Conservation (phyloP, 176 grass and related monocot genomes). For the Otatea glauca region DNA sequence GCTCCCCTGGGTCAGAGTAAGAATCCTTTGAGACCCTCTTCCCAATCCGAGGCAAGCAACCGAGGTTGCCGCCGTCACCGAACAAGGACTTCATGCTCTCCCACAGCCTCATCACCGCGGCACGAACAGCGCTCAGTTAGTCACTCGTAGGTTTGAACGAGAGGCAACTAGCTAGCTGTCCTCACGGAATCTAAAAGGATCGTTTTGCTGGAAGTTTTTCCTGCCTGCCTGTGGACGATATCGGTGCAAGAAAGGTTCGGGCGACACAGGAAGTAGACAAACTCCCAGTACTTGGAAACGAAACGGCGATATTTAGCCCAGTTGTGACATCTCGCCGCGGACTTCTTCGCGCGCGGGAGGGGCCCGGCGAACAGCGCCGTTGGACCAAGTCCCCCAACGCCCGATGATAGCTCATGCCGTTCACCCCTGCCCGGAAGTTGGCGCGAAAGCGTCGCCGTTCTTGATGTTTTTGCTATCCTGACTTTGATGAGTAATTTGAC, state of each 20-base stretch:
- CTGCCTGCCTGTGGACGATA: constrained; percentile 39
- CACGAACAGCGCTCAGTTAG: neutral
- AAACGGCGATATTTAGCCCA: neutral
- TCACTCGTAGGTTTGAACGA: neutral
- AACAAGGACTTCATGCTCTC: constrained; percentile 39
- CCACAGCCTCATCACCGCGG: constrained; percentile 45
- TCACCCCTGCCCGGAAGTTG: neutral
- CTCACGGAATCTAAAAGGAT: constrained; percentile 15
- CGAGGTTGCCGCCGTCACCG: constrained; percentile 24
- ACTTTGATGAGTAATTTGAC: neutral
- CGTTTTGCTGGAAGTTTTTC: neutral
- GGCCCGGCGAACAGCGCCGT: neutral
- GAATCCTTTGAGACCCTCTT: constrained; percentile 15
- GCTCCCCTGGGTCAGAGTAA: constrained; percentile 28
- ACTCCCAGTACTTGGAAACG: neutral
- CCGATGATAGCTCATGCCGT: neutral
- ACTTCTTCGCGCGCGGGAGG: neutral
- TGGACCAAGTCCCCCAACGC: constrained; percentile 14
- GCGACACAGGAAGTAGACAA: constrained; percentile 25
- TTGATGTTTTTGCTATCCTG: neutral
- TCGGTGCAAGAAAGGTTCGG: neutral
- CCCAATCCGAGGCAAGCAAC: constrained; percentile 42
- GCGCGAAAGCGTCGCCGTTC: neutral
- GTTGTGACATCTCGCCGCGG: constrained; percentile 22
- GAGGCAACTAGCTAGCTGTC: constrained; percentile 5